phyloP scores from a whole-genome alignment of 2,329 filamentous ascomycete genomes.

The Alternaria sp. region DNA sequence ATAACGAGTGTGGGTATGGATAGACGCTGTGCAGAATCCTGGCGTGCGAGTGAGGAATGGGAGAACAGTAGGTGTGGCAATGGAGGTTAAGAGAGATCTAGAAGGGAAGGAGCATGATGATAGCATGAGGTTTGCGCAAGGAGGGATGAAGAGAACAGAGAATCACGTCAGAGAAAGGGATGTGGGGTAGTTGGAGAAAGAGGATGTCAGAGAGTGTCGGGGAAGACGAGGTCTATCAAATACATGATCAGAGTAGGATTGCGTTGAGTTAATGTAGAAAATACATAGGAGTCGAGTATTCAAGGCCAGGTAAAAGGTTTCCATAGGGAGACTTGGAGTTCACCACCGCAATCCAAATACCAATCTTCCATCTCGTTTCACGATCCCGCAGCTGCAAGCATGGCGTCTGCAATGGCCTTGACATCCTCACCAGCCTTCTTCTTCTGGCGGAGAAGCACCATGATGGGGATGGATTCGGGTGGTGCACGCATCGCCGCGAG shows the following conservation, averaged over 20 bases:
- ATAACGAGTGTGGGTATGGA: background rate
- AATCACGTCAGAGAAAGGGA: background rate
- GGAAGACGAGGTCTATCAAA: too few species aligned
- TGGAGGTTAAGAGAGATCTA: background rate
- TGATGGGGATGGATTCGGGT: slow-evolving; percentile 22
- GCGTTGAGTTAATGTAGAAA: background rate
- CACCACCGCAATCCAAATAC: slow-evolving; percentile 13
- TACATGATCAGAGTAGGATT: background rate
- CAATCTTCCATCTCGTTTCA: slow-evolving; percentile 15
- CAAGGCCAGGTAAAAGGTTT: background rate
- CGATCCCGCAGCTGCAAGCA: slow-evolving; percentile 16
- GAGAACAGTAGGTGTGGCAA: background rate
- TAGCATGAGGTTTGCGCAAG: background rate
- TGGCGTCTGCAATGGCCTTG: slow-evolving; percentile 26
- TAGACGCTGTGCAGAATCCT: background rate
- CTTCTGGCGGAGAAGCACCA: slow-evolving; percentile 31
- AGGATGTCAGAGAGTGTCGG: too few species aligned
- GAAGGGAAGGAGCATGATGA: background rate
- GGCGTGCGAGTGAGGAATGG: background rate
- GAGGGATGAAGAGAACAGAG: background rate
- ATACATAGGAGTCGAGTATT: background rate
- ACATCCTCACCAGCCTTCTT: slow-evolving; percentile 38
- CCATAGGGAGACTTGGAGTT: slow-evolving; percentile 10
- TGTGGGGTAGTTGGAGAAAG: too few species aligned
- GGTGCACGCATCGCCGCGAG: slow-evolving; percentile 15